These are phyloP conservation scores for Candida sanyaensis DNA, from an alignment of 1,139 yeast genomes.

Conservation along the genomic window DNA sequence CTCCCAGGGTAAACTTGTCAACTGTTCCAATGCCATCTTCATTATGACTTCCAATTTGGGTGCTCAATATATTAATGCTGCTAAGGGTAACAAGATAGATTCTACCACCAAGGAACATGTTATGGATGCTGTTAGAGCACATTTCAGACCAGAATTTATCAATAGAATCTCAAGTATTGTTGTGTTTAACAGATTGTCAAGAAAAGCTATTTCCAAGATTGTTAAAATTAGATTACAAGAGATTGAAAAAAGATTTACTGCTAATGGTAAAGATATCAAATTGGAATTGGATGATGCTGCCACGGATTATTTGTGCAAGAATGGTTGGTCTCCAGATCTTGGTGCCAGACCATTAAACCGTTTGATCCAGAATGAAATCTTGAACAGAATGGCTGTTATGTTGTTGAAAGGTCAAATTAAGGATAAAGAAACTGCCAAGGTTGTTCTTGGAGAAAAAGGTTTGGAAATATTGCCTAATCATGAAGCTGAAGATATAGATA, in stretches of 20 bases:
- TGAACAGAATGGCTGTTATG: constrained; percentile 86
- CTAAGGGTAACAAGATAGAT: constrained; percentile 65
- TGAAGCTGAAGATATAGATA: constrained; percentile 59
- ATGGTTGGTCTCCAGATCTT: constrained; percentile 90
- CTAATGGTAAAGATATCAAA: constrained; percentile 74
- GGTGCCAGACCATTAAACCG: constrained; percentile 99
- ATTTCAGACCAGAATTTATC: constrained; percentile 96
- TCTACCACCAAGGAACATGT: constrained; percentile 72
- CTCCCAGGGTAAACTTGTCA: constrained; percentile 89
- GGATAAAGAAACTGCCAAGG: constrained; percentile 82
- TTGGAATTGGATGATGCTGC: constrained; percentile 75
- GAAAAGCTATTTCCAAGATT: constrained; percentile 89
- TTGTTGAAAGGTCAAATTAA: constrained; percentile 82
- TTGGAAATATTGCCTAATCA: constrained; percentile 86
- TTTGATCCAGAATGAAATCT: constrained; percentile 82
- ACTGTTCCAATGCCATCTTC: constrained; percentile 87
- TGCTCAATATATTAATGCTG: constrained; percentile 80
- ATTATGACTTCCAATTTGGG: constrained; percentile 98
- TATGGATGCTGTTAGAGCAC: constrained; percentile 81
- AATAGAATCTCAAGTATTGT: constrained; percentile 94
- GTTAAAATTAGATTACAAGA: constrained; percentile 82
- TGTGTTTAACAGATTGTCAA: constrained; percentile 87
- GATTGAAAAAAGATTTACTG: constrained; percentile 80
- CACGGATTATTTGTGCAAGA: constrained; percentile 72
- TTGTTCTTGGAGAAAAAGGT: constrained; percentile 62